Percentiles rank a stretch among this genome's conserved stretches.
phyloP scores from a whole-genome alignment of 768 basidiomycete genomes.

The Porpolomopsis calyptriformis region DNA sequence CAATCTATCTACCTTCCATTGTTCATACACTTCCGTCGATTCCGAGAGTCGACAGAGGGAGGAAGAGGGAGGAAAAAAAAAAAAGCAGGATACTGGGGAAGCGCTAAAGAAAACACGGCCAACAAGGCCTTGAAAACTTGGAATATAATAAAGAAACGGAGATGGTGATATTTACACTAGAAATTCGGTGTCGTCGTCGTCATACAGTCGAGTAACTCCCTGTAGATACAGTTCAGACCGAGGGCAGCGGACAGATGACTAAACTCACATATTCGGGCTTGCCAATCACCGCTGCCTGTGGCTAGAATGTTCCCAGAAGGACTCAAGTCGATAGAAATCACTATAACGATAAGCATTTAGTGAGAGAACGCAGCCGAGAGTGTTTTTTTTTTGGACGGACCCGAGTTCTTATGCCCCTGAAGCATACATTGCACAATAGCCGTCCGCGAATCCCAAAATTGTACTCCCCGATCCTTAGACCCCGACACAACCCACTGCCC shows the following conservation, averaged over 20 bases:
- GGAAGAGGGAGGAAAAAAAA: background rate
- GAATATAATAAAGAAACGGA: too few relatives aligned
- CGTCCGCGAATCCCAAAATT: constrained; percentile 79
- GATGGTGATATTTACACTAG: too few relatives aligned
- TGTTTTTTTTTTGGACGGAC: constrained; percentile 25
- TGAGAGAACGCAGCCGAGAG: constrained; percentile 19
- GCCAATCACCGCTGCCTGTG: constrained; percentile 46
- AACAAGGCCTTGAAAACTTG: too few relatives aligned
- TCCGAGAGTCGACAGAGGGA: background rate
- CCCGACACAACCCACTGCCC: constrained; percentile 92
- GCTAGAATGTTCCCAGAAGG: constrained; percentile 29
- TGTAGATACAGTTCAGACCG: background rate
- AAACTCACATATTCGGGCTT: constrained; percentile 43
- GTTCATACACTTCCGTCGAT: too few relatives aligned
- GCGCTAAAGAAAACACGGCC: background rate
- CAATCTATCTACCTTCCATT: too few relatives aligned
- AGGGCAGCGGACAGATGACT: background rate
- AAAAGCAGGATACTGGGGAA: background rate
- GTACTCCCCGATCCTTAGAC: constrained; percentile 88
- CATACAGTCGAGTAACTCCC: constrained; percentile 16
- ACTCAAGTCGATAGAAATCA: constrained; percentile 6
- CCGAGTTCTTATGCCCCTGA: constrained; percentile 57
- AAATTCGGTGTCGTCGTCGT: too few relatives aligned
- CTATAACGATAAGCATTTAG: background rate
- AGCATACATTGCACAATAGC: constrained; percentile 85